Evolutionary conservation across 202 grass and related monocot species (phyloP), one percentile per base, ranked within the genome.

Genomic region (Setaria italica): DNA sequence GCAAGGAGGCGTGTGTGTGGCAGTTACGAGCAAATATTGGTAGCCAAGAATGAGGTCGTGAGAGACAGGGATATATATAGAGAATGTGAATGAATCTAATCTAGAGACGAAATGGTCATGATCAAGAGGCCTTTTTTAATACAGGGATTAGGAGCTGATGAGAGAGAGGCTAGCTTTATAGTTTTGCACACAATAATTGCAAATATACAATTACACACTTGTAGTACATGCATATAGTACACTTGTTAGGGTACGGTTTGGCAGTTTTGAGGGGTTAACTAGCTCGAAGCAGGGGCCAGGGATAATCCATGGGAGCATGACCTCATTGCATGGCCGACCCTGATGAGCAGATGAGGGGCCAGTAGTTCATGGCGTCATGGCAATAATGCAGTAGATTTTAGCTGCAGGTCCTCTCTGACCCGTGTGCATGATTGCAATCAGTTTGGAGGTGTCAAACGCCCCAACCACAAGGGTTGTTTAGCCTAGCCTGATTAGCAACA

Each of bases 361-460:
- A 72, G 54, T 58, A 72, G 54, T 58, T 77, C 69, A 55, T 70
- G 62, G 20, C 69, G 35, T 76, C 85, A 87, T 69, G 25, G 46
- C 68, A 87, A 87, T 90, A 90, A 87, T 90, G 69, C 76, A 84
- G 29, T 84, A 84, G 43, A 90, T 70, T 62, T 90, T 74, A 87
- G 85, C 6, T 1, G 2, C 53, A 13, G 54, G 20, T 35, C 41
- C 14, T 33, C 8, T 60, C 75, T 83, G 80, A 83, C 84, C 68
- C 17, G 16, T 14, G 19, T 79, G 72, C 49, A 74, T 79, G 80
- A 87, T 80, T 90, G 84, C 14, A 21, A 51, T 67, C 82, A 48
- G 48, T 79, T 74, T 84, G 76, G 51, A 90, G 80, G 74, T 80
- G 72, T 83, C 74, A 41, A 86, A 20, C 67, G 17, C 17, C 80